Evolutionary conservation across 495 filamentous ascomycete species (phyloP), one percentile per base, ranked within the genome.

Genomic region (Cercophora samala): DNA sequence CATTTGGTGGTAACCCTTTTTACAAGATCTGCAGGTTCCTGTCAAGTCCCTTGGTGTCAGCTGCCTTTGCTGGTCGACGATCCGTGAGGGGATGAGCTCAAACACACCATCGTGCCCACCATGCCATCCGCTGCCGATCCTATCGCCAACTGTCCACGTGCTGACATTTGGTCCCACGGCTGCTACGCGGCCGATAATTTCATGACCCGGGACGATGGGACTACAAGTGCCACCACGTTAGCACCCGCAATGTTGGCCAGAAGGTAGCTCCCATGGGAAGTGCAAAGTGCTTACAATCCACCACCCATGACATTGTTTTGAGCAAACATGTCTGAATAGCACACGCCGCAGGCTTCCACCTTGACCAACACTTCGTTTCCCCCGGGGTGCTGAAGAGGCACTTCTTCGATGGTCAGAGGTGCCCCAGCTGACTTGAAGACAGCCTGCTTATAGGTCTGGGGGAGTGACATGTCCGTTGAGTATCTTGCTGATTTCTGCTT

Each of bases 281-380:
- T 70, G 23, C 61, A 18, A 77, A 68, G 2, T 84, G 77, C 71
- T 82, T 73, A 53, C 87, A 84, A 85, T n/a, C 75, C 73, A 58
- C 88, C 90, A 29, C 91, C 91, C 87, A 90, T 90, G 60, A 86
- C 88, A 62, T 89, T 87, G 65, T 82, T 88, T 65, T 90, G 87
- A 60, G 87, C 91, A 78, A 92, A 89, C 17, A 90, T 85, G 71
- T 94, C 91, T 22, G 87, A 90, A 42, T 87, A 90, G 76, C 91
- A 93, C 19, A 94, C 88, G 70, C 92, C 91, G 74, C 92, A 96
- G 64, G 75, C 76, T 51, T 79, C 78, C 65, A 80, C 77, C 72
- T 82, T 86, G 64, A 93, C 81, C 66, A 93, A 90, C 60, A 93
- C 81, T 70, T 93, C 90, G 75, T 88, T 80, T 51, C 87, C 83